A percentile compares a stretch with the other conserved stretches of the same genome.
phyloP scores from a whole-genome alignment of 208 protist genomes.

The Trypanosomatidae sp. region DNA sequence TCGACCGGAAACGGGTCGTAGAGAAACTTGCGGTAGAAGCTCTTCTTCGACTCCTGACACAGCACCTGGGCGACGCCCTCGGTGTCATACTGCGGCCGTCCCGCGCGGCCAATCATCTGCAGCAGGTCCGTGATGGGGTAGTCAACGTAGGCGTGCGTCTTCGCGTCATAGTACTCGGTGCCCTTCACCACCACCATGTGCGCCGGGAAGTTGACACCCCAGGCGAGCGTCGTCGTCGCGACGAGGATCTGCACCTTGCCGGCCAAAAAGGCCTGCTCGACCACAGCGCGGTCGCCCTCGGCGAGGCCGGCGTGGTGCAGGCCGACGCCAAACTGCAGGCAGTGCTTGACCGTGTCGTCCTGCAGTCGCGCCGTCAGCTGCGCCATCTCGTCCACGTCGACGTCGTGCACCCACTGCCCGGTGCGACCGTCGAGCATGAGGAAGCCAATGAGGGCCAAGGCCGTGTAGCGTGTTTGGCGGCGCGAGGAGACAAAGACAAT shows the following conservation, averaged over 20 bases:
- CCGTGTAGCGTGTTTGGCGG: constrained; percentile 98
- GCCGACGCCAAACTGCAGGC: constrained; percentile 97
- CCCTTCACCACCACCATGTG: constrained; percentile 99
- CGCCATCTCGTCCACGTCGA: constrained; percentile 85
- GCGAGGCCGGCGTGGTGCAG: constrained; percentile 98
- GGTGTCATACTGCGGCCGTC: constrained; percentile 95
- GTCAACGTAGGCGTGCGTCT: constrained; percentile 95
- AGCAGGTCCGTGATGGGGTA: constrained; percentile 99
- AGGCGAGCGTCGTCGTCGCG: constrained; percentile 98
- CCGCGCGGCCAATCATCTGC: constrained; percentile 99
- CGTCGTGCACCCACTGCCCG: constrained; percentile 88
- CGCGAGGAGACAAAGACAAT: constrained; percentile 99
- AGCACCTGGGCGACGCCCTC: constrained; percentile 94
- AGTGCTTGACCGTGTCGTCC: constrained; percentile 90
- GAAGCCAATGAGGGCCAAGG: constrained; percentile 95
- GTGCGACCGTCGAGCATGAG: constrained; percentile 87
- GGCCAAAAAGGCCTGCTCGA: constrained; percentile 92
- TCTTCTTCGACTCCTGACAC: constrained; percentile 97
- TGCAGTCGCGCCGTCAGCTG: constrained; percentile 43
- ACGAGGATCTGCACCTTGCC: constrained; percentile 96
- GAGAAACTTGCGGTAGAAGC: constrained; percentile 99
- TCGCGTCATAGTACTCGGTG: constrained; percentile 99
- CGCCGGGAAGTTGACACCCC: constrained; percentile 99
- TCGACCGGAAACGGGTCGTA: constrained; percentile 99
- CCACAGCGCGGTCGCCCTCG: constrained; percentile 72